Base-by-base conservation (phyloP, 139 green algal species). In the Haematococcus sp. region DNA sequence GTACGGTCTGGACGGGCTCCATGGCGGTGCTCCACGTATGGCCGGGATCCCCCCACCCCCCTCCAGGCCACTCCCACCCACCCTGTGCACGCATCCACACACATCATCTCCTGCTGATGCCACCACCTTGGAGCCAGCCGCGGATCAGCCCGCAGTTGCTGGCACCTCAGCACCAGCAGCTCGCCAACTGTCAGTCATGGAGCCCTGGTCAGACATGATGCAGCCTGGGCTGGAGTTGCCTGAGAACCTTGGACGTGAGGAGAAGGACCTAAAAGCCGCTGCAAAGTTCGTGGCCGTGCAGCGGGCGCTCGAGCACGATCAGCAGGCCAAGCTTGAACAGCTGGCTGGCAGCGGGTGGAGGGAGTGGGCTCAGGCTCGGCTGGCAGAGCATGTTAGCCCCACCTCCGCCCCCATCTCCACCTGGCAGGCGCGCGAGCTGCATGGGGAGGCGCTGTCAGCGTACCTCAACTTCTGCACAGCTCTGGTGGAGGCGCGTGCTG, bases 171-270 rank as follows among this genome's bases (percentile, higher is more conserved):
- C 7, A 7, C 40, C 40, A 49, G 40, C 40, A 49, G 40, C 11
- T 11, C 7, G 40, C 7, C 40, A 49, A 11, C 7, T 49, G 58
- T 22, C n/a, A 34, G 58, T 3, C 3, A 28, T 65, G 58, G n/a
- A 28, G 58, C n/a, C 58, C n/a, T 65, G 58, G 25, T 28, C 58
- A 40, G 58, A 28, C 58, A 65, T 65, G 58, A 65, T 65, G 58
- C 58, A 35, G 58, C 23, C 11, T 2, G 25, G n/a, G 15, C 9
- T 65, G 23, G n/a, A 65, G 58, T n/a, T 40, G 58, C 58, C 28
- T 22, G 23, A 65, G 23, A 65, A 40, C 58, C 28, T 22, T 11
- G n/a, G 11, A n/a, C 58, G 30, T 22, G n/a, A 65, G 58, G n/a
- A 4, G 4, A 65, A 40, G 4, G 58, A 65, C n/a, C 11, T 22